A percentile compares a stretch with the other conserved stretches of the same genome.
Conservation (phyloP, 2,329 filamentous ascomycete genomes). For the Hypoxylon rubiginosum region DNA sequence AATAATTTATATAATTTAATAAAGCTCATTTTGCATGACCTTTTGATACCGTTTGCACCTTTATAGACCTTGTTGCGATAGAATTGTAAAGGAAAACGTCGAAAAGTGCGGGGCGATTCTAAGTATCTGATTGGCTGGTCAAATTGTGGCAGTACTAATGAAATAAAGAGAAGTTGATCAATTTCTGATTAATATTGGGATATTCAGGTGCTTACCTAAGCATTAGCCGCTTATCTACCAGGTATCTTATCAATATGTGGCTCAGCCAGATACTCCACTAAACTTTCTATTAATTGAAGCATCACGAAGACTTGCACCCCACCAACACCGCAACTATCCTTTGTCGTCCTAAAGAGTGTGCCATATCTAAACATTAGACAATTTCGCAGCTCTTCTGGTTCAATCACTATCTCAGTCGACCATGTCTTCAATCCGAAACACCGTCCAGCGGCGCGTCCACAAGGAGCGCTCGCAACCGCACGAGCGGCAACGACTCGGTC, state of each 20-base stretch:
- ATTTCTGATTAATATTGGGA: too few species aligned
- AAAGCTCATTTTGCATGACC: too few species aligned
- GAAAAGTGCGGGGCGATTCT: too few species aligned
- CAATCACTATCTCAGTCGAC: neutral
- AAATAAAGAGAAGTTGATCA: too few species aligned
- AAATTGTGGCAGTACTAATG: too few species aligned
- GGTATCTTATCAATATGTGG: conserved; percentile 15
- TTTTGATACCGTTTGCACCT: too few species aligned
- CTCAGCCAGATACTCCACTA: conserved; percentile 25
- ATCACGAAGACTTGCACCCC: conserved; percentile 9
- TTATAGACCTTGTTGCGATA: too few species aligned
- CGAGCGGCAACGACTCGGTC: conserved; percentile 86
- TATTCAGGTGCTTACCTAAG: too few species aligned
- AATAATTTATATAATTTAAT: too few species aligned
- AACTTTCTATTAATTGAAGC: conserved; percentile 32
- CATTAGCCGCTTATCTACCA: neutral
- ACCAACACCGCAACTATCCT: conserved; percentile 13
- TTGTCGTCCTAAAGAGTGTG: neutral
- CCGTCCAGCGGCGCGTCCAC: conserved; percentile 85
- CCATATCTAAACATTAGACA: neutral
- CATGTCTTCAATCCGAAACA: conserved; percentile 73
- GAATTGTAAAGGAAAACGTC: too few species aligned
- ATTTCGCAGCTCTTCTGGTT: neutral
- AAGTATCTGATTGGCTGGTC: too few species aligned
- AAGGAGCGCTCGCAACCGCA: conserved; percentile 89